Conservation (phyloP, 2,329 filamentous ascomycete species). For the Aspergillus tanneri region DNA sequence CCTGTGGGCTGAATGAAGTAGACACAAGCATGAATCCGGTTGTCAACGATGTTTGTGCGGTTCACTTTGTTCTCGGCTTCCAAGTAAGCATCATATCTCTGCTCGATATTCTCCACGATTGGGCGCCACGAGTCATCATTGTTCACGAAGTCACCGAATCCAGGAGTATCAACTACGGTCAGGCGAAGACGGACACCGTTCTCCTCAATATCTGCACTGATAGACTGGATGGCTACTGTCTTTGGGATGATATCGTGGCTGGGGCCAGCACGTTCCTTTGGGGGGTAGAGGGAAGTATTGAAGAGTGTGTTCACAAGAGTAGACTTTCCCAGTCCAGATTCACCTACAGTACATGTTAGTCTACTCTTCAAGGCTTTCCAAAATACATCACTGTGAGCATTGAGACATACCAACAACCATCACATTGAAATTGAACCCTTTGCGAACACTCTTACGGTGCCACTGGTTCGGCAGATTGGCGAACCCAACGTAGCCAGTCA, state of each 20-base stretch:
- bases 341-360: slow-evolving; percentile 59
- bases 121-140: slow-evolving; percentile 99
- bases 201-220: slow-evolving; percentile 96
- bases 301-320: slow-evolving; percentile 99
- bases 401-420: slow-evolving; percentile 95
- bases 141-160: slow-evolving; percentile 99
- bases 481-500: slow-evolving; percentile 98
- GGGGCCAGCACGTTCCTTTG: slow-evolving; percentile 96
- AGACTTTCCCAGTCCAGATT: slow-evolving; percentile 98
- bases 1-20: slow-evolving; percentile 99
- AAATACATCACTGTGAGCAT: not conserved
- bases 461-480: slow-evolving; percentile 99
- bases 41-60: slow-evolving; percentile 99
- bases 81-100: slow-evolving; percentile 96
- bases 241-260: slow-evolving; percentile 98
- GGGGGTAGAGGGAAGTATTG: slow-evolving; percentile 98
- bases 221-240: slow-evolving; percentile 92
- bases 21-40: slow-evolving; percentile 96
- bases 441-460: slow-evolving; percentile 99
- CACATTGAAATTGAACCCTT: slow-evolving; percentile 99
- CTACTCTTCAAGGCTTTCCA: not conserved
- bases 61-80: slow-evolving; percentile 99
- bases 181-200: slow-evolving; percentile 93
- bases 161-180: slow-evolving; percentile 96
- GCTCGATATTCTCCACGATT: slow-evolving; percentile 99